phyloP scores from a whole-genome alignment of 2,329 filamentous ascomycete genomes.

The Incumbomyces delicatus region DNA sequence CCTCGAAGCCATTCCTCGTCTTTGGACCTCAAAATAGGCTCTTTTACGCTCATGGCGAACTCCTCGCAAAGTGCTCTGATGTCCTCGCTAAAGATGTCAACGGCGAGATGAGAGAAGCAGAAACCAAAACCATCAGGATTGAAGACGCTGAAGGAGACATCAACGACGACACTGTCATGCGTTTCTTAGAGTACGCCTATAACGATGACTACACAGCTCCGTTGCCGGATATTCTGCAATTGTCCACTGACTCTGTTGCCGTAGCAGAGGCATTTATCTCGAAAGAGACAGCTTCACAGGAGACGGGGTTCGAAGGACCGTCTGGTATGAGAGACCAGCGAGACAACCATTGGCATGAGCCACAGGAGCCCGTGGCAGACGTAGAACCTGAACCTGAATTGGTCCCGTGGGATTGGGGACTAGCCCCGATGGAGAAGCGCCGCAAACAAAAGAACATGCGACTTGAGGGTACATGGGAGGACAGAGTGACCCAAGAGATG shows the following conservation, averaged over 20 bases:
- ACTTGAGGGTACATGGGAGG: constrained; percentile 16
- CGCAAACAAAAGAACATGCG: constrained; percentile 22
- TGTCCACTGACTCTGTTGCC: neutral
- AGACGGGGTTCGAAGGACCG: no score
- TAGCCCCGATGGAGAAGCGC: constrained; percentile 25
- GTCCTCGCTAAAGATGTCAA: constrained; percentile 13
- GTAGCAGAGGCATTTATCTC: neutral
- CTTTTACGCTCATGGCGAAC: constrained; percentile 16
- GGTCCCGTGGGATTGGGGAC: constrained; percentile 23
- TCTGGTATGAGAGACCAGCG: no score
- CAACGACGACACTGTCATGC: constrained; percentile 17
- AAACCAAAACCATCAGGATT: constrained; percentile 6
- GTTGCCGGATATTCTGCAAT: neutral
- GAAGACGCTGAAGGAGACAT: constrained; percentile 14
- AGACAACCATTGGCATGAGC: no score
- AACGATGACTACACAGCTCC: constrained; percentile 15
- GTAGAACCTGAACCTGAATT: constrained; percentile 14
- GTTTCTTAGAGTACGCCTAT: constrained; percentile 19
- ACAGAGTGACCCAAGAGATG: constrained; percentile 8
- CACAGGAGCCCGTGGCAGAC: constrained; percentile 2
- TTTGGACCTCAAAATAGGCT: constrained; percentile 11
- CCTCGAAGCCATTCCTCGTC: constrained; percentile 17
- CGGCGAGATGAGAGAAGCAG: constrained; percentile 14
- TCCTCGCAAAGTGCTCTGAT: constrained; percentile 14
- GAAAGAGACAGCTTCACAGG: neutral